Evolutionary conservation across 129 eudicot species (phyloP).

Genomic region (Pseudognaphalium luteoalbum): DNA sequence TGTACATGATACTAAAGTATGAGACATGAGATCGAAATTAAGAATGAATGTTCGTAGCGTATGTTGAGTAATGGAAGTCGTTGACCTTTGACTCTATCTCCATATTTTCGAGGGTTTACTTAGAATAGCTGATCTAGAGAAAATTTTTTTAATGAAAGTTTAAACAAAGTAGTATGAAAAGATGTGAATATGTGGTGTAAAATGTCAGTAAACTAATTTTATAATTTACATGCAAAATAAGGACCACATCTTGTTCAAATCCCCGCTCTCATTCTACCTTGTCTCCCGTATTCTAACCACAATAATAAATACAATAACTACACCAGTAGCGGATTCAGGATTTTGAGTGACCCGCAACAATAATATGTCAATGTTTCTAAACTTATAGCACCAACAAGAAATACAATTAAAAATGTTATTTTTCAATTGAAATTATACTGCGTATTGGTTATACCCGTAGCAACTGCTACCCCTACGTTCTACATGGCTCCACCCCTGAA

Average conservation of each 20-base stretch:
- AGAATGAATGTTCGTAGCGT: conserved; percentile 34
- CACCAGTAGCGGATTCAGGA: too few species aligned
- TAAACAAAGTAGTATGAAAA: conserved; percentile 21
- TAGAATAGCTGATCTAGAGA: not conserved
- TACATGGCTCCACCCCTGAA: too few species aligned
- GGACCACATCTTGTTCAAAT: conserved; percentile 44
- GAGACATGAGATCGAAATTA: not conserved
- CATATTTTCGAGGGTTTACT: conserved; percentile 28
- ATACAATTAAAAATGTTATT: too few species aligned
- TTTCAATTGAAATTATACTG: too few species aligned
- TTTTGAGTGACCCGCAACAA: too few species aligned
- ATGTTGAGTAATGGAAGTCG: conserved; percentile 27
- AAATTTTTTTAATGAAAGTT: not conserved
- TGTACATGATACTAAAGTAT: not conserved
- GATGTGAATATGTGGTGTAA: conserved; percentile 36
- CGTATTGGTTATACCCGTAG: too few species aligned
- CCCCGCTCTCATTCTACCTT: conserved; percentile 28
- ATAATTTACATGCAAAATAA: not conserved
- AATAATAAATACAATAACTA: not conserved
- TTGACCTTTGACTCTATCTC: conserved; percentile 36
- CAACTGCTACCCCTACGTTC: too few species aligned
- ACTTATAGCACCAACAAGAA: too few species aligned
- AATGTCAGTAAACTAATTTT: conserved; percentile 23
- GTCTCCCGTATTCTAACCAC: conserved; percentile 25
- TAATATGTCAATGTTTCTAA: too few species aligned